A percentile compares a stretch with the other conserved stretches of the same genome.
Evolutionary conservation across 257 asterid species (phyloP).

Genomic region (Anisodus tanguticus): DNA sequence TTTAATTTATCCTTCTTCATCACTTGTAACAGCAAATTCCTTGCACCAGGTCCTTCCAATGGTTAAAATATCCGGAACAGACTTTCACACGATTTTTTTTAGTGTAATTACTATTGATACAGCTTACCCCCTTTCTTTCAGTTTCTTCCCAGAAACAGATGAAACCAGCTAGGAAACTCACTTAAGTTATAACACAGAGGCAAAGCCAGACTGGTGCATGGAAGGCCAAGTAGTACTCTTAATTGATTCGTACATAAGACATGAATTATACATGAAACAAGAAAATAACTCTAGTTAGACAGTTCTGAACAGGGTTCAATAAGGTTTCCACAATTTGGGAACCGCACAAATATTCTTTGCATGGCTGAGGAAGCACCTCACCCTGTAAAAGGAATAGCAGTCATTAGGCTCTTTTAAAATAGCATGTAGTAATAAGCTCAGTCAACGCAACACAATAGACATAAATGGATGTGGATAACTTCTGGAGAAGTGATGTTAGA

Average conservation of each 20-base stretch:
- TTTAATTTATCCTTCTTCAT: neutral
- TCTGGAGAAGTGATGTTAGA: neutral
- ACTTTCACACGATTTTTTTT: neutral
- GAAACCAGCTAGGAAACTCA: neutral
- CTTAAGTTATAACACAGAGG: neutral
- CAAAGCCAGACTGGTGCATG: neutral
- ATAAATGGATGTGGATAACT: neutral
- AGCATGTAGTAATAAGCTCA: neutral
- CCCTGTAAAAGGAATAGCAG: neutral
- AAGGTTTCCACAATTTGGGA: slow-evolving; percentile 7
- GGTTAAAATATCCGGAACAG: neutral
- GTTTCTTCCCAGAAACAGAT: neutral
- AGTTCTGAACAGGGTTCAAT: neutral
- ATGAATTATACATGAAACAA: neutral
- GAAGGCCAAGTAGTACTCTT: neutral
- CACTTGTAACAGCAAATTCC: neutral
- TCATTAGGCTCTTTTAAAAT: neutral
- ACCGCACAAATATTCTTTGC: neutral
- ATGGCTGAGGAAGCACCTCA: neutral
- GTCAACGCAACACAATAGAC: neutral
- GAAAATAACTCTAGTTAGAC: neutral
- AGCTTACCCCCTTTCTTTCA: neutral
- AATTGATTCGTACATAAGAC: neutral
- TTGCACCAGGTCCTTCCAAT: neutral
- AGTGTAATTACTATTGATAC: neutral